Conservation (phyloP, 2,329 filamentous ascomycete species). For the Monosporascus sp. region DNA sequence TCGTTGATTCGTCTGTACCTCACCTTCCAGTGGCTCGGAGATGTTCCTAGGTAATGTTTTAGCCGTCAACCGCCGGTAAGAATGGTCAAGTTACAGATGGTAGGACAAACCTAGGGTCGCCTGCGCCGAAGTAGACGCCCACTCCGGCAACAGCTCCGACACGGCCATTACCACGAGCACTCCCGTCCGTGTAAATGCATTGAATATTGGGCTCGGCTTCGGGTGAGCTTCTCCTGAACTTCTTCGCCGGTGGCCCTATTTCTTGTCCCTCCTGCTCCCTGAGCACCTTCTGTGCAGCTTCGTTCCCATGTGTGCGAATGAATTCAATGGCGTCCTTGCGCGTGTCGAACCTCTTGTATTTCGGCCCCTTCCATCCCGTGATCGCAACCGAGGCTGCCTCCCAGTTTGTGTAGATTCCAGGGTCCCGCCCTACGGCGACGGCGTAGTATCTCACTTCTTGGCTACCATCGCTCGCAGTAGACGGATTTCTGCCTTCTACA, state of each 20-base stretch:
- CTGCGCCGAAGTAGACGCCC: constrained; percentile 57
- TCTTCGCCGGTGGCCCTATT: constrained; percentile 29
- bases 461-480: constrained; percentile 30
- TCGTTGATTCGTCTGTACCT: constrained; percentile 85
- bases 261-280: constrained; percentile 39
- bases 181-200: constrained; percentile 59
- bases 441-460: constrained; percentile 51
- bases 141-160: constrained; percentile 52
- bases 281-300: constrained; percentile 36
- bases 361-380: constrained; percentile 63
- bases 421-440: constrained; percentile 52
- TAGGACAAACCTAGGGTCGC: constrained; percentile 45
- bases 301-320: constrained; percentile 49
- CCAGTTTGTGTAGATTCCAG: constrained; percentile 63
- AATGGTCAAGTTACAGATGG: neutral
- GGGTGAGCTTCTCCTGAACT: constrained; percentile 20
- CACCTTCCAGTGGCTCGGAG: constrained; percentile 69
- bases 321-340: constrained; percentile 72
- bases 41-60: constrained; percentile 46
- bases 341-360: constrained; percentile 65
- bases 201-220: constrained; percentile 29
- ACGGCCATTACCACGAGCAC: constrained; percentile 53
- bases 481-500: constrained; percentile 54
- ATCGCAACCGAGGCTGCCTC: constrained; percentile 67
- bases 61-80: constrained; percentile 4